Conservation (phyloP, 768 basidiomycete genomes). For the Crassisporium funariophilum region DNA sequence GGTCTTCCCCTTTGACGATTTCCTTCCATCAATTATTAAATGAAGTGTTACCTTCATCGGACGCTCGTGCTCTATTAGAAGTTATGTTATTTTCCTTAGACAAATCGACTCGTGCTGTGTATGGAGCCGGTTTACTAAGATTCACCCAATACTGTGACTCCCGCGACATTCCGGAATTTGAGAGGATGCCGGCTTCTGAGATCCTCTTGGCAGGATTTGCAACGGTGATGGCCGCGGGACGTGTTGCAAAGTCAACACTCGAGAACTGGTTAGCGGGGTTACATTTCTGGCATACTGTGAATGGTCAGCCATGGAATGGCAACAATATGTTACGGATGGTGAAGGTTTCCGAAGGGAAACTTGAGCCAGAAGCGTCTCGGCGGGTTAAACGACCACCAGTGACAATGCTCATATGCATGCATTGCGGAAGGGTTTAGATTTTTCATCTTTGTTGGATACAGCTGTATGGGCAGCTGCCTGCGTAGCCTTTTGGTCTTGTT, state of each 20-base stretch:
- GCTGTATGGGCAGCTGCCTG: slow-evolving; percentile 31
- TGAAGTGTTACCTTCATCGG: neutral
- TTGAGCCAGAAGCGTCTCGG: neutral
- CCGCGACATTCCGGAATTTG: slow-evolving; percentile 19
- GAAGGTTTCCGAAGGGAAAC: neutral
- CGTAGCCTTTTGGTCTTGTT: slow-evolving; percentile 34
- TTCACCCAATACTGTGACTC: slow-evolving; percentile 37
- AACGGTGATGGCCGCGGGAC: slow-evolving; percentile 16
- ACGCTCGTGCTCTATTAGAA: neutral
- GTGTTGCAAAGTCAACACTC: slow-evolving; percentile 19
- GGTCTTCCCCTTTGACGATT: neutral
- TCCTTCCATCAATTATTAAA: neutral
- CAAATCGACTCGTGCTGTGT: slow-evolving; percentile 11
- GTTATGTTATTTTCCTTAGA: slow-evolving; percentile 5
- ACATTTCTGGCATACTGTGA: slow-evolving; percentile 34
- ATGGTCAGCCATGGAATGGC: slow-evolving; percentile 33
- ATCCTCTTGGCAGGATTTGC: slow-evolving; percentile 30
- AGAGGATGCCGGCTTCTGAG: slow-evolving; percentile 30
- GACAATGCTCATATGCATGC: neutral
- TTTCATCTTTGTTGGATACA: slow-evolving; percentile 16
- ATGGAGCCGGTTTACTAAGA: slow-evolving; percentile 33
- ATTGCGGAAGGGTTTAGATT: neutral
- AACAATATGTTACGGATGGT: slow-evolving; percentile 22
- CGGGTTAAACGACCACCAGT: neutral
- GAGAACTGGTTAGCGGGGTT: slow-evolving; percentile 32